These are phyloP conservation scores for Microcos paniculata DNA, from an alignment of 345 rosid genomes.

Conservation along the genomic window DNA sequence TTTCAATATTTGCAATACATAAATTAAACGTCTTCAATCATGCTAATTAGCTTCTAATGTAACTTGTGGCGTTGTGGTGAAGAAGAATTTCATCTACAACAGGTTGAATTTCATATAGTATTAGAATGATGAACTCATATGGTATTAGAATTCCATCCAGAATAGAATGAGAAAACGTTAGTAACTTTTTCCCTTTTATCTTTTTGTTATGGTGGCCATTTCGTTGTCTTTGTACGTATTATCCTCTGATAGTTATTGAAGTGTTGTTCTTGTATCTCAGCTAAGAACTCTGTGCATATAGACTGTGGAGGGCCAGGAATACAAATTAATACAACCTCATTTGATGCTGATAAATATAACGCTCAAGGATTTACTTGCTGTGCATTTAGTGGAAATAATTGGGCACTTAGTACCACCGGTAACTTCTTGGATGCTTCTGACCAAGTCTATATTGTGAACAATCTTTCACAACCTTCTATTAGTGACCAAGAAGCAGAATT, in stretches of 20 bases:
- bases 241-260: neutral
- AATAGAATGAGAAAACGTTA: neutral
- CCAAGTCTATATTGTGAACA: too few species aligned
- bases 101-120: too few species aligned
- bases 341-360: conserved; percentile 19
- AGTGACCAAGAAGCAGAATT: conserved; percentile 24
- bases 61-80: too few species aligned
- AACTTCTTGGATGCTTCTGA: conserved; percentile 25
- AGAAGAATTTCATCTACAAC: too few species aligned
- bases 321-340: neutral
- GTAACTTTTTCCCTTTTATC: neutral
- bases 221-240: neutral
- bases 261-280: conserved; percentile 16
- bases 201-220: neutral
- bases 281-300: conserved; percentile 26
- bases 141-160: too few species aligned
- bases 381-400: conserved; percentile 3
- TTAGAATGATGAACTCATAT: too few species aligned
- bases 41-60: too few species aligned
- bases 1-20: too few species aligned
- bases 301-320: conserved; percentile 44
- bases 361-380: too few species aligned
- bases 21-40: too few species aligned
- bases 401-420: conserved; percentile 57
- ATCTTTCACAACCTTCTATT: neutral